Evolutionary conservation across 805 yeast species (phyloP).

Genomic region (Ascoidea rubescens): DNA sequence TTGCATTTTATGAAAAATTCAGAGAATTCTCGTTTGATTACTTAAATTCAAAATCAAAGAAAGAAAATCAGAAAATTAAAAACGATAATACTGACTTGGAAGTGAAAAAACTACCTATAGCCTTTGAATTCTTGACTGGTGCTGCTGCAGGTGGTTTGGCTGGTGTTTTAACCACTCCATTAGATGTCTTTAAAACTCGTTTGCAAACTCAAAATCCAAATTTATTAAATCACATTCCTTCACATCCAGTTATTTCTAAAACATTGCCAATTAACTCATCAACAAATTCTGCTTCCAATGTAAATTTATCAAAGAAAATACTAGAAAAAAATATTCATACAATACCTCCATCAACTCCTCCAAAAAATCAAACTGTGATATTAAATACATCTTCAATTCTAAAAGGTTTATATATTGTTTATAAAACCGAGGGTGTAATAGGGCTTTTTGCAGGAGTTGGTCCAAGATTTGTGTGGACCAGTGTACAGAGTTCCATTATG

Average conservation of each 20-base stretch:
- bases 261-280: slow-evolving; percentile 14
- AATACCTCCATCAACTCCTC: not conserved
- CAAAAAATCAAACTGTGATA: slow-evolving; percentile 7
- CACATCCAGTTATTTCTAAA: slow-evolving; percentile 5
- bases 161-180: slow-evolving; percentile 78
- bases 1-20: slow-evolving; percentile 86
- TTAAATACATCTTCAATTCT: slow-evolving; percentile 29
- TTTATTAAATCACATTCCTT: not conserved
- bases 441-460: slow-evolving; percentile 93
- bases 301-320: not conserved
- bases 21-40: slow-evolving; percentile 38
- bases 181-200: slow-evolving; percentile 86
- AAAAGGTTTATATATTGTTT: slow-evolving; percentile 40
- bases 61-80: slow-evolving; percentile 5
- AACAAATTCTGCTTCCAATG: slow-evolving; percentile 12
- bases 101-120: slow-evolving; percentile 32
- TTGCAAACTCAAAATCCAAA: slow-evolving; percentile 71
- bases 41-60: not conserved
- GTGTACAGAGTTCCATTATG: slow-evolving; percentile 91
- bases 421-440: slow-evolving; percentile 55
- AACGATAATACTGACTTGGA: slow-evolving; percentile 11
- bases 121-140: slow-evolving; percentile 69
- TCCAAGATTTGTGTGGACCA: slow-evolving; percentile 94
- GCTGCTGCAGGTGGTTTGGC: slow-evolving; percentile 94
- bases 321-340: not conserved